Conservation (phyloP, 163 green algal species). For the Smithsoniella earleae region DNA sequence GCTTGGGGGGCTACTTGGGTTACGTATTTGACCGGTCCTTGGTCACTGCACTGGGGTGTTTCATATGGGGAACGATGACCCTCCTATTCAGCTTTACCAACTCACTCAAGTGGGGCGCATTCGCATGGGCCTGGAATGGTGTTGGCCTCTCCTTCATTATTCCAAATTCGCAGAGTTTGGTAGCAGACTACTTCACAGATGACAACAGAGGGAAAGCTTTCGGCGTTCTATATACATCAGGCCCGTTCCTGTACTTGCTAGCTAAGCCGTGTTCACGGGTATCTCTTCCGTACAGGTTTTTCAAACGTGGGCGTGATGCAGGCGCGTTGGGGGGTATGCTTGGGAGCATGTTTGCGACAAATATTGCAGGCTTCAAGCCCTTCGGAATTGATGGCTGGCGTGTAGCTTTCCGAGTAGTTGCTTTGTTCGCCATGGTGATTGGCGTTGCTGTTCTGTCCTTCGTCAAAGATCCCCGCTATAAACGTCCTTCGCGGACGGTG, state of each 20-base stretch:
- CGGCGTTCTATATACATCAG: conserved; percentile 49
- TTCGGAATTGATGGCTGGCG: conserved; percentile 51
- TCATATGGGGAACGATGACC: conserved; percentile 44
- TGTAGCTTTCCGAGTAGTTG: conserved; percentile 50
- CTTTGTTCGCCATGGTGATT: conserved; percentile 34
- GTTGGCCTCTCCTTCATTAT: conserved; percentile 60
- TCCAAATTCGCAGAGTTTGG: conserved; percentile 52
- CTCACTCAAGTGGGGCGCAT: conserved; percentile 34
- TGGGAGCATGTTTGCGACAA: conserved; percentile 53
- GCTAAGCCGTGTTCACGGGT: too few species aligned
- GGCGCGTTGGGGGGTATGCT: conserved; percentile 48
- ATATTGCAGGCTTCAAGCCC: conserved; percentile 36
- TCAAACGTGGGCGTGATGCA: too few species aligned
- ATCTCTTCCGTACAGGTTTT: too few species aligned
- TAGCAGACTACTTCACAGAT: conserved; percentile 51
- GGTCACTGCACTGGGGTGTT: conserved; percentile 35
- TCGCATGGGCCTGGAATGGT: conserved; percentile 55
- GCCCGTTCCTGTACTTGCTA: too few species aligned
- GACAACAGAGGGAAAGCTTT: conserved; percentile 45
- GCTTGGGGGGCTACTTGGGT: conserved; percentile 20
- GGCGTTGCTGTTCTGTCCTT: conserved; percentile 40
- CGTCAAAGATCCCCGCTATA: conserved; percentile 31
- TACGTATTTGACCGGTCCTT: background rate
- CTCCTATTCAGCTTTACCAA: conserved; percentile 37
- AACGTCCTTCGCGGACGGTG: background rate